Conservation (phyloP, 345 rosid genomes). For the Laguncularia racemosa region DNA sequence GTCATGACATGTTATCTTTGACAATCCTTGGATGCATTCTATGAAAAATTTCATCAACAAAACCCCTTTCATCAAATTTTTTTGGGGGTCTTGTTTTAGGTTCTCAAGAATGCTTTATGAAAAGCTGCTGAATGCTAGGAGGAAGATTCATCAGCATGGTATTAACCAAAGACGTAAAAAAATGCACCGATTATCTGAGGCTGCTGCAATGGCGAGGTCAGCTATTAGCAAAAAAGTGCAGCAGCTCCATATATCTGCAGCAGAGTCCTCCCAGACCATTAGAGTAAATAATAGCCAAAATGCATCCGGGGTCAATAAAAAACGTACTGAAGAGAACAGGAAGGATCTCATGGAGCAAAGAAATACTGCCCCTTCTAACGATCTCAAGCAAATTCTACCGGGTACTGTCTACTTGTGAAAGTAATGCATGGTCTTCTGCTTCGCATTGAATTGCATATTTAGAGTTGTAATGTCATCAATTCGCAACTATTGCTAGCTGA, state of each 20-base stretch:
- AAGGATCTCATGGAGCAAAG: slow-evolving; percentile 2
- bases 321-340: slow-evolving; percentile 11
- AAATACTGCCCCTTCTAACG: slow-evolving; percentile 21
- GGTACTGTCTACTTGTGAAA: slow-evolving; percentile 23
- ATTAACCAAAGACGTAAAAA: slow-evolving; percentile 33
- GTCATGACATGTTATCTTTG: too few species aligned
- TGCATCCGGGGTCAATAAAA: not conserved
- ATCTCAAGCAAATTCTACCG: slow-evolving; percentile 21
- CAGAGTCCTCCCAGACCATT: slow-evolving; percentile 24
- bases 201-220: slow-evolving; percentile 53
- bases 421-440: slow-evolving; percentile 6
- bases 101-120: slow-evolving; percentile 53
- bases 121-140: slow-evolving; percentile 35
- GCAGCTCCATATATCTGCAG: slow-evolving; percentile 43
- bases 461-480: too few species aligned
- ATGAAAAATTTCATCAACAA: not conserved
- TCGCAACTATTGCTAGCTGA: too few species aligned
- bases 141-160: slow-evolving; percentile 48
- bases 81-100: slow-evolving; percentile 28
- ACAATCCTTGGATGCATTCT: too few species aligned
- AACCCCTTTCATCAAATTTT: not conserved
- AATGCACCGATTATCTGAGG: slow-evolving; percentile 47
- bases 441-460: too few species aligned
- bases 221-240: slow-evolving; percentile 50
- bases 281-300: slow-evolving; percentile 24